These are phyloP conservation scores for Sporothrix schenckii DNA, from an alignment of 2,329 filamentous ascomycete genomes.

Conservation along the genomic window DNA sequence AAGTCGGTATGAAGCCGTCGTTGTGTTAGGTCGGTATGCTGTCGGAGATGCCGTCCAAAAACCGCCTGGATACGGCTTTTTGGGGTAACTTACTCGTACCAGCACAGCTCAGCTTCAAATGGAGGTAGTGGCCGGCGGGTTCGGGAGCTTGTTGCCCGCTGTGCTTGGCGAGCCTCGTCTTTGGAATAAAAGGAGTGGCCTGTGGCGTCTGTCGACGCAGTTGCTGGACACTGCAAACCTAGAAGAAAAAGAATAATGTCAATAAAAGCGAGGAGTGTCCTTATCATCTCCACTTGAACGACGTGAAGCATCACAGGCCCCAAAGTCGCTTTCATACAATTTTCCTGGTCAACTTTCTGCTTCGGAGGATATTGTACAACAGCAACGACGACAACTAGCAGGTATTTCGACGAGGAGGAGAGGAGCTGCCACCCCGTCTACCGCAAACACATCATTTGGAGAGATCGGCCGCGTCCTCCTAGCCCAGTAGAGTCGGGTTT, in stretches of 20 bases:
- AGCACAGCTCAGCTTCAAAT: neutral
- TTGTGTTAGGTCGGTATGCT: neutral
- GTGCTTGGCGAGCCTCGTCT: neutral
- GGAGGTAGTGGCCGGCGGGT: neutral
- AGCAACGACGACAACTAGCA: neutral
- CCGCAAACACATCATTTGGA: neutral
- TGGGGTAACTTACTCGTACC: too few species aligned
- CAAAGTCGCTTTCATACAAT: too few species aligned
- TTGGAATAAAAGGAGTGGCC: neutral
- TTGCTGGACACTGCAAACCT: neutral
- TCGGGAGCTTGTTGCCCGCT: neutral
- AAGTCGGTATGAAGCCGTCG: neutral
- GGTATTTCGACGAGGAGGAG: too few species aligned
- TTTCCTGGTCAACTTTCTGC: neutral
- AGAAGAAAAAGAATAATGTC: neutral
- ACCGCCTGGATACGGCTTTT: too few species aligned
- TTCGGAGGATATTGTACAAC: neutral
- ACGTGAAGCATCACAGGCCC: neutral
- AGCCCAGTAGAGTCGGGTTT: slow-evolving; percentile 3
- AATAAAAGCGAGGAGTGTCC: neutral
- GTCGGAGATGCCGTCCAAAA: too few species aligned
- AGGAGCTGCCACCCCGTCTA: neutral
- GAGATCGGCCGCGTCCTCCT: neutral
- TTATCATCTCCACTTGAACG: neutral
- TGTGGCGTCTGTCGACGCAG: neutral